These are phyloP conservation scores for Penicillium sp. DNA, from an alignment of 2,329 filamentous ascomycete species.

Conservation along the genomic window DNA sequence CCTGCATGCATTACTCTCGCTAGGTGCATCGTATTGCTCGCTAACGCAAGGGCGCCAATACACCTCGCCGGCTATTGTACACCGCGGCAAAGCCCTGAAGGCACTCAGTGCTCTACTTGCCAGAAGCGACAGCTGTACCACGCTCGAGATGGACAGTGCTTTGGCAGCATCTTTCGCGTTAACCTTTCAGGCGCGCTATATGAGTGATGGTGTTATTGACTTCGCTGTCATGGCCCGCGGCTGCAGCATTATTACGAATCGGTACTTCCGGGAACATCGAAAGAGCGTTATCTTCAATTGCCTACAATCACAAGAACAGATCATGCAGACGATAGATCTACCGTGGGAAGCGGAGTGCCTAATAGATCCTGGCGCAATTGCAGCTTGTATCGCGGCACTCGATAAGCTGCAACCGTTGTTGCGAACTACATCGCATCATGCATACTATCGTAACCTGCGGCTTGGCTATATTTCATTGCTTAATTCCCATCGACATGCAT, in stretches of 20 bases:
- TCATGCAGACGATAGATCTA: conserved; percentile 9
- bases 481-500: conserved; percentile 3
- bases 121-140: conserved; percentile 22
- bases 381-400: conserved; percentile 25
- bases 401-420: conserved; percentile 28
- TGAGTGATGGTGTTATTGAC: conserved; percentile 39
- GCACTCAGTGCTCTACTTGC: conserved; percentile 62
- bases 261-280: conserved; percentile 28
- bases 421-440: conserved; percentile 37
- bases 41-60: conserved; percentile 56
- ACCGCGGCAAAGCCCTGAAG: conserved; percentile 69
- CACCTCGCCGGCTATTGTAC: conserved; percentile 63
- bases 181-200: conserved; percentile 40
- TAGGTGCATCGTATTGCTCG: conserved; percentile 66
- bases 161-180: conserved; percentile 41
- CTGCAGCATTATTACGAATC: conserved; percentile 41
- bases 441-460: conserved; percentile 28
- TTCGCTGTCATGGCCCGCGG: conserved; percentile 43
- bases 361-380: conserved; percentile 11
- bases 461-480: neutral
- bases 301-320: conserved; percentile 13
- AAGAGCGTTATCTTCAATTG: conserved; percentile 24
- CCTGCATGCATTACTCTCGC: conserved; percentile 72
- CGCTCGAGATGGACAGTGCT: conserved; percentile 34
- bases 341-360: conserved; percentile 4